These are phyloP conservation scores for Venturia asperata DNA, from an alignment of 2,329 filamentous ascomycete species.

Conservation along the genomic window DNA sequence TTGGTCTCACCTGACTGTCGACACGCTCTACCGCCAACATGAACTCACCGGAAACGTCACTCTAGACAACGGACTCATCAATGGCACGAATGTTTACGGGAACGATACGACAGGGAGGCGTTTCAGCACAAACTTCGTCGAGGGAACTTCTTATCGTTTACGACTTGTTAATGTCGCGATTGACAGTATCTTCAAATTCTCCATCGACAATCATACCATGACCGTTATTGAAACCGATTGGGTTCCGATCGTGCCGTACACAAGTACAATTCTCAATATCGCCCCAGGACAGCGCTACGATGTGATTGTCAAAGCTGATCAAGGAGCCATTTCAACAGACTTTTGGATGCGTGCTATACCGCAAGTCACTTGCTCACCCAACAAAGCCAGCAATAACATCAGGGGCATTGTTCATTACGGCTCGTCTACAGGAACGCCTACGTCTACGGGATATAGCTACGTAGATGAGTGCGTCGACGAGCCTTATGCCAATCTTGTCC, in stretches of 20 bases:
- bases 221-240: conserved; percentile 40
- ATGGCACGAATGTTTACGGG: conserved; percentile 33
- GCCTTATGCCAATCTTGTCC: background rate
- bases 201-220: conserved; percentile 37
- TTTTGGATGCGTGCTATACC: conserved; percentile 28
- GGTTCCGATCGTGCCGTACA: conserved; percentile 38
- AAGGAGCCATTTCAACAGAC: conserved; percentile 29
- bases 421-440: conserved; percentile 1
- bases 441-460: background rate
- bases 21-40: conserved; percentile 24
- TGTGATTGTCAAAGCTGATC: conserved; percentile 32
- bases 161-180: conserved; percentile 38
- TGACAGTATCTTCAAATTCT: conserved; percentile 33
- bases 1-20: conserved; percentile 26
- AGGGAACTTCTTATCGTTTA: conserved; percentile 39
- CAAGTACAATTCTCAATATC: conserved; percentile 31
- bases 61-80: conserved; percentile 40
- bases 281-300: conserved; percentile 35
- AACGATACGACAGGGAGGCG: conserved; percentile 32
- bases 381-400: conserved; percentile 26
- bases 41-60: conserved; percentile 31
- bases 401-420: conserved; percentile 16
- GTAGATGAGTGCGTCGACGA: conserved; percentile 14
- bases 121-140: conserved; percentile 34
- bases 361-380: conserved; percentile 25